Base-by-base conservation (phyloP, 2,329 filamentous ascomycete genomes). In the Ceratocystis cubensis region DNA sequence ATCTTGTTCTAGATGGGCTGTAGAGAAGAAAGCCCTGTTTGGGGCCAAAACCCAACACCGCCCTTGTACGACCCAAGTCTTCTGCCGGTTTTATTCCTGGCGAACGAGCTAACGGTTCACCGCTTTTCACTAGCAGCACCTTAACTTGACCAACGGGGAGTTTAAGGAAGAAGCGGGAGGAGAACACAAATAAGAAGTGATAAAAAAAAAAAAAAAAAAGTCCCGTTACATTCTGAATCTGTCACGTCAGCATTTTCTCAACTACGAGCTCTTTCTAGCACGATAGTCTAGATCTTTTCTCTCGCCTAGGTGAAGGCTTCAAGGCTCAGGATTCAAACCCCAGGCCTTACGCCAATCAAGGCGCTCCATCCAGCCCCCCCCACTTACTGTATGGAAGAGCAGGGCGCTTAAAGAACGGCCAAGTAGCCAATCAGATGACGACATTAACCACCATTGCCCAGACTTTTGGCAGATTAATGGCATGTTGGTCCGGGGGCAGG, bases 401-500 rank as follows among this genome's bases (percentile, higher is more conserved):
- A 25, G 10, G 53, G 53, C 53, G 53, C 53, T 57, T 57, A 57
- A 57, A n/a, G 10, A 57, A 57, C 5, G 20, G 53, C 15, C 53
- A 17, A 17, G 15, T 22, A 30, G 53, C 53, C 53, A 57, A 57
- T 57, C 22, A 57, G 53, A 30, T 30, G 25, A 17, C 53, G 20
- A 13, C 22, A 30, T 57, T 57, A 57, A 15, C 53, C 53, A 57
- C 53, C 5, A 17, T 17, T 57, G 50, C 53, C 37, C 53, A 57
- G 53, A 33, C 53, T 57, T 37, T 57, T n/a, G 53, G 8, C 53
- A 57, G 25, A 7, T 57, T 15, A 57, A 56, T 57, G 53, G 53
- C 53, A 57, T 20, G 25, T 30, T 30, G 17, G 30, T 15, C 13
- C 8, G 37, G 37, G 37, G 10, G 37, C 3, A 41, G 10, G 37